phyloP scores from a whole-genome alignment of 768 basidiomycete species.

The Mycena galopus region DNA sequence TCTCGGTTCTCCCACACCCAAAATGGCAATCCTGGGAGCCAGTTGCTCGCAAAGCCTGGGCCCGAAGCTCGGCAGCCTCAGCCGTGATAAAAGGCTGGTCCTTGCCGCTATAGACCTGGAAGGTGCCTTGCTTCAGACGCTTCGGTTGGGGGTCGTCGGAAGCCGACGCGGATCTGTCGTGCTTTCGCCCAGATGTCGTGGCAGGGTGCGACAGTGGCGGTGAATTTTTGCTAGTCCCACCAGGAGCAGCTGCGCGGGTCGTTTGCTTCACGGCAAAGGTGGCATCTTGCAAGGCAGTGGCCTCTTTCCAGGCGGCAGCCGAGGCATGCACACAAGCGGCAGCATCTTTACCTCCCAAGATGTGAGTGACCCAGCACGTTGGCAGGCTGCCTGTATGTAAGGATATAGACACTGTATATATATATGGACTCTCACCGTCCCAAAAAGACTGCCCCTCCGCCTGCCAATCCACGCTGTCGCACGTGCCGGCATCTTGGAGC shows the following conservation, averaged over 20 bases:
- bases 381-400: background rate
- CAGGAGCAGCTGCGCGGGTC: background rate
- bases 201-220: background rate
- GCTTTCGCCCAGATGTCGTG: background rate
- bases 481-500: background rate
- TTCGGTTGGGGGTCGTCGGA: background rate
- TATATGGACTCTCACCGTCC: background rate
- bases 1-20: background rate
- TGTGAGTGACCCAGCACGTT: background rate
- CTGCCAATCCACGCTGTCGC: background rate
- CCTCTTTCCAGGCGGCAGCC: background rate
- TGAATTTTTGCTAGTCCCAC: too few species aligned
- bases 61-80: background rate
- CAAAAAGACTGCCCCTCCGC: background rate
- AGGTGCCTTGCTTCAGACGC: background rate
- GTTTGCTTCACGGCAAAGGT: background rate
- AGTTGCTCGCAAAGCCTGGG: background rate
- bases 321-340: background rate
- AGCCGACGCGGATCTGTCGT: background rate
- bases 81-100: background rate
- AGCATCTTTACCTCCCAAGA: background rate
- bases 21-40: background rate
- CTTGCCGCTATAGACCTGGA: background rate
- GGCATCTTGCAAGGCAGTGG: background rate
- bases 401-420: background rate